Evolutionary conservation across 208 protist genomes (phyloP).

Genomic region (Trypanosoma lewisi): DNA sequence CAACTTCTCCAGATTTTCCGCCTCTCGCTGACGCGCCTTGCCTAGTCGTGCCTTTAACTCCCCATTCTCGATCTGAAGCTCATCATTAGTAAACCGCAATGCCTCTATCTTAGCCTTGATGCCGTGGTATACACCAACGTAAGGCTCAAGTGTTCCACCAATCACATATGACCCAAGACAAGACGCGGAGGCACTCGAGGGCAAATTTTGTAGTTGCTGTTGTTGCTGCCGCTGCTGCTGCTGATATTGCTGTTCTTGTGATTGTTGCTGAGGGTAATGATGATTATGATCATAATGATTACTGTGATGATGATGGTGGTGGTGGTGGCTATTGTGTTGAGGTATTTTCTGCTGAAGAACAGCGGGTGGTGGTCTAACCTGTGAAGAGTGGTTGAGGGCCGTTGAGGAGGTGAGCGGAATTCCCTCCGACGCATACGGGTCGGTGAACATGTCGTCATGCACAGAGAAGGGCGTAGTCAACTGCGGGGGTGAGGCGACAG

Average conservation of each 20-base stretch:
- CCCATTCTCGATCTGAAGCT: constrained; percentile 71
- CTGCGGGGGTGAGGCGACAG: constrained; percentile 19
- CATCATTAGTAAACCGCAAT: constrained; percentile 70
- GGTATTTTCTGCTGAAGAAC: background rate
- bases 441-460: constrained; percentile 4
- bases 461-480: background rate
- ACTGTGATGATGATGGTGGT: no score
- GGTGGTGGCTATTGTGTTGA: background rate
- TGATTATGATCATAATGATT: no score
- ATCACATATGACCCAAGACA: constrained; percentile 21
- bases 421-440: constrained; percentile 4
- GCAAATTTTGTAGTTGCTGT: constrained; percentile 6
- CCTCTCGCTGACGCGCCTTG: constrained; percentile 38
- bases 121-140: constrained; percentile 65
- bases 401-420: constrained; percentile 4
- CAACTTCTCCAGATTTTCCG: constrained; percentile 33
- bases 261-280: background rate
- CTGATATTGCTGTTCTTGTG: background rate
- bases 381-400: background rate
- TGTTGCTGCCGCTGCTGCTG: background rate
- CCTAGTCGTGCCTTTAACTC: constrained; percentile 48
- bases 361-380: background rate
- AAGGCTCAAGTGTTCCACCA: constrained; percentile 30
- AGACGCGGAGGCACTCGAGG: constrained; percentile 22
- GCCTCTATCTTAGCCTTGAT: constrained; percentile 81